phyloP scores from a whole-genome alignment of 176 grass and related monocot genomes.

The Canna indica region DNA sequence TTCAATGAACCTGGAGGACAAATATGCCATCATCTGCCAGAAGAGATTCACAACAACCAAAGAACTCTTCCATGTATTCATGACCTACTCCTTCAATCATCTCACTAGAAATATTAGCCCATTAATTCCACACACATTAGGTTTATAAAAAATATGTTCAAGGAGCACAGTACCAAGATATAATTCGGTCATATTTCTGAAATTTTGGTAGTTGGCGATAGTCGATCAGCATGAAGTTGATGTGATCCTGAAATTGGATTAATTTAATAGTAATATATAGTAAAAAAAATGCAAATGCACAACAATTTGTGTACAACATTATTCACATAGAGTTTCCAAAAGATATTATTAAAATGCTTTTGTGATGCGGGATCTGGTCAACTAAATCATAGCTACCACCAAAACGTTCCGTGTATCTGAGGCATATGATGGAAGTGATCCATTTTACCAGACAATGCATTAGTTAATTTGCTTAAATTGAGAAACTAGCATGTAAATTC shows the following conservation, averaged over 20 bases:
- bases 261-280: neutral
- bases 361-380: too few species aligned
- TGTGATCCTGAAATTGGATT: constrained; percentile 31
- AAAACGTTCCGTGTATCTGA: too few species aligned
- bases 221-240: constrained; percentile 67
- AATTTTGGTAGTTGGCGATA: constrained; percentile 55
- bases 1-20: constrained; percentile 46
- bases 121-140: neutral
- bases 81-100: constrained; percentile 90
- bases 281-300: neutral
- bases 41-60: constrained; percentile 62
- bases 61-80: constrained; percentile 76
- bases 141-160: neutral
- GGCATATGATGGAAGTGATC: too few species aligned
- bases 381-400: too few species aligned
- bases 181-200: constrained; percentile 63
- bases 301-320: neutral
- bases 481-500: too few species aligned
- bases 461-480: too few species aligned
- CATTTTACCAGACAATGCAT: too few species aligned
- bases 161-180: constrained; percentile 49
- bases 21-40: constrained; percentile 60
- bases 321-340: neutral
- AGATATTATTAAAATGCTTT: too few species aligned
- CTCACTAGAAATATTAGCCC: constrained; percentile 29